These are phyloP conservation scores for Neofusicoccum umdonicola DNA, from an alignment of 2,329 filamentous ascomycete species.

Conservation along the genomic window DNA sequence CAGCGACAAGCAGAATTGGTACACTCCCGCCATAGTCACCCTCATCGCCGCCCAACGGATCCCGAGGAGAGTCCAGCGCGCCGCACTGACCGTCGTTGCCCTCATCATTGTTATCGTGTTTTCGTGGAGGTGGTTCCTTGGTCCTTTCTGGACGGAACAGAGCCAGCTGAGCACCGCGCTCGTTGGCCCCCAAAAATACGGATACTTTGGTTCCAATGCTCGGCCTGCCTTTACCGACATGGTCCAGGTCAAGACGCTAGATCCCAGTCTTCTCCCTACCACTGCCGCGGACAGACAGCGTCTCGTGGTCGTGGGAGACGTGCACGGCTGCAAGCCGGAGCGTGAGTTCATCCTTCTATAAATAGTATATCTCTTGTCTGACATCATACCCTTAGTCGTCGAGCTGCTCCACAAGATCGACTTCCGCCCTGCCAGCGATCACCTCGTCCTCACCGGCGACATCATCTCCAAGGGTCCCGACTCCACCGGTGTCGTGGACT, in stretches of 20 bases:
- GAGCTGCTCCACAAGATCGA: slow-evolving; percentile 64
- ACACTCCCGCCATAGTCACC: slow-evolving; percentile 32
- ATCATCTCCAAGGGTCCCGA: slow-evolving; percentile 80
- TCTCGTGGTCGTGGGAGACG: slow-evolving; percentile 82
- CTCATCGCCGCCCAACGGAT: slow-evolving; percentile 28
- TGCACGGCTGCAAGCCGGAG: slow-evolving; percentile 79
- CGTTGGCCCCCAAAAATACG: slow-evolving; percentile 23
- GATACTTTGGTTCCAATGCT: slow-evolving; percentile 47
- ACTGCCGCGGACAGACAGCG: slow-evolving; percentile 47
- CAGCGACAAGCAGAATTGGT: slow-evolving; percentile 32
- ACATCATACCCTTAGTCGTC: slow-evolving; percentile 35
- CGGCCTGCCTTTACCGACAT: slow-evolving; percentile 50
- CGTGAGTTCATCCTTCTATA: slow-evolving; percentile 41
- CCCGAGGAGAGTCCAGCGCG: slow-evolving; percentile 36
- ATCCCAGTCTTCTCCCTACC: slow-evolving; percentile 47
- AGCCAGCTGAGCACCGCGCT: slow-evolving; percentile 36
- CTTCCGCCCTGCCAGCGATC: slow-evolving; percentile 59
- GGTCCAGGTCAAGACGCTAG: slow-evolving; percentile 50
- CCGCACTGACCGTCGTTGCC: slow-evolving; percentile 32
- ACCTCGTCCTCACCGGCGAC: slow-evolving; percentile 40
- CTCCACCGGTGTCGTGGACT: slow-evolving; percentile 71
- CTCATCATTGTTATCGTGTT: slow-evolving; percentile 28
- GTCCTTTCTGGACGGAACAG: slow-evolving; percentile 36
- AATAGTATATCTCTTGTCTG: background rate
- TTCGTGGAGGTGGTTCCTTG: slow-evolving; percentile 38